Evolutionary conservation across 306 rosid genomes (phyloP), one percentile per base, ranked within the genome.

Genomic region (Vigna reflexopilosa): DNA sequence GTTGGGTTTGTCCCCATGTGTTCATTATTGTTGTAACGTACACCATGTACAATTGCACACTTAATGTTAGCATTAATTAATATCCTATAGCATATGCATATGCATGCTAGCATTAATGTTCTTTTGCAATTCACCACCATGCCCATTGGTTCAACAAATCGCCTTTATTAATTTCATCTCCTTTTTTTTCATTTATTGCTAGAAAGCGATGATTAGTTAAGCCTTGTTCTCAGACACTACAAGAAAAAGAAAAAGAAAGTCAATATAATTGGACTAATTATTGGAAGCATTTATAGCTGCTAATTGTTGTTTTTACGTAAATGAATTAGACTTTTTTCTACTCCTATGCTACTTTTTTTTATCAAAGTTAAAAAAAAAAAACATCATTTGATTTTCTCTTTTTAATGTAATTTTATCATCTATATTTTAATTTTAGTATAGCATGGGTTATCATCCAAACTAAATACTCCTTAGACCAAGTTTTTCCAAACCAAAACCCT

Each of bases 11-110:
- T 79, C 40, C 42, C 59, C 55, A 9, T 8, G 44, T 16, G 16
- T 72, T 34, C 40, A 72, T 62, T 40, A 70, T 72, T 72, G 72
- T 58, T 22, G 24, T 55, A 61, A 70, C 38, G 42, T 54, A 69
- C 56, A 17, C 9, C 9, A 48, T 52, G 59, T 54, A 63, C 14
- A 38, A 16, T 12, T 45, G 5, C 5, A 45, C 48, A 44, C 48
- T 44, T 45, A 12, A 14, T 34, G 15, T 5, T 28, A 59, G 38
- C 38, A 24, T 26, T 61, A 42, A 24, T 12, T 61, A 42, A 13
- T 12, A 45, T 44, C 48, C 14, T 1, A 44, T 44, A 44, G 11
- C 45, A 6, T 28, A 28, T 3, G 38, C 65, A 61, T 34, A 59
- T 3, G 38, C 65, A 61, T 34, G 14, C 6, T 28, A 59, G 9